Evolutionary conservation across 139 green algal genomes (phyloP), one percentile per base, ranked within the genome.

Genomic region (Gonium pectorale): DNA sequence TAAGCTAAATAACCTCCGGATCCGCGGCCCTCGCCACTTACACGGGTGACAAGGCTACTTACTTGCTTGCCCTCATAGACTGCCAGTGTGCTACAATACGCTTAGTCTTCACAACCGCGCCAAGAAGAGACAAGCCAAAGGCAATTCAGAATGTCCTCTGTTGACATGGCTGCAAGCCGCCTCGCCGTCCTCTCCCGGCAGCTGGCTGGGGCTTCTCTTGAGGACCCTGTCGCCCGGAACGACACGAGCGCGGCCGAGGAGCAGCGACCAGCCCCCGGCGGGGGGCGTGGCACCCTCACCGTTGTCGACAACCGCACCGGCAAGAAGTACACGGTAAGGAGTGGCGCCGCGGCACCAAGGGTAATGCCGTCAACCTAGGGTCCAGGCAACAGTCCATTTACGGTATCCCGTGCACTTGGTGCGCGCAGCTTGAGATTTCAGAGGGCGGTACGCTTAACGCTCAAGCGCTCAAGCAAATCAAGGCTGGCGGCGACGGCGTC

Each of bases 391-490:
- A 13, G 70, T 49, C 70, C 46, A 33, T 27, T 66, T 29, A 78
- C 68, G 40, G 17, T 52, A 41, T 13, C 49, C 31, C 21, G 46
- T 11, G 43, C 27, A 2, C 21, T 73, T 56, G n/a, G 40, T 67
- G 7, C 44, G n/a, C 70, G 29, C 87, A 97, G 86, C 74, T 98
- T 15, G 80, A 92, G n/a, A 95, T 99, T 52, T 93, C 81, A 27
- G 94, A 98, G 43, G 92, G 94, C 44, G 97, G 97, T 54, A 97
- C 91, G 43, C 92, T 99, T 49, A 92, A 91, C 37, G 97, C 95
- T 4, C 89, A 88, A 11, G 95, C 96, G 22, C 89, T 99, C 24
- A 98, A 98, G 86, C 88, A 98, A 75, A 98, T 99, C 85, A 97
- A 90, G 24, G 95, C 96, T 22, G 94, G 95, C 7, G 94, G 95